A percentile compares a stretch with the other conserved stretches of the same genome.
Conservation (phyloP, 257 asterid genomes). For the Petunia secreta region DNA sequence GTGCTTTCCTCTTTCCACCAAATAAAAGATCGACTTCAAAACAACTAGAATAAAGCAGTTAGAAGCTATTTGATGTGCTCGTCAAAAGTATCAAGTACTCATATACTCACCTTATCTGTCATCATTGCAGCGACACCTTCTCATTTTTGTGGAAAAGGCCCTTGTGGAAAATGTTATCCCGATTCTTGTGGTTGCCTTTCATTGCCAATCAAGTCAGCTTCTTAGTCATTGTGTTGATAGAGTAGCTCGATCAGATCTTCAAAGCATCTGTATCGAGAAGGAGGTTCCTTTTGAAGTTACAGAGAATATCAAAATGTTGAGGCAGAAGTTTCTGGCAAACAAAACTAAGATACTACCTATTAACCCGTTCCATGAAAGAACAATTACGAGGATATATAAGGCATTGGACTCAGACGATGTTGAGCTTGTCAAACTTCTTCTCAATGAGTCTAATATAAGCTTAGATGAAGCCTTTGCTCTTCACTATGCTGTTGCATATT, state of each 20-base stretch:
- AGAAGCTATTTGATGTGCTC: too few species aligned
- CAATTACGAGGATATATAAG: conserved; percentile 56
- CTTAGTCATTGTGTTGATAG: conserved; percentile 51
- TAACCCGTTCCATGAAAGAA: conserved; percentile 54
- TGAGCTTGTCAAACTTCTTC: conserved; percentile 66
- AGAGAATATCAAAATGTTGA: conserved; percentile 43
- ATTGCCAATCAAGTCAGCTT: conserved; percentile 58
- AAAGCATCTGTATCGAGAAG: conserved; percentile 48
- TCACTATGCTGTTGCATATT: conserved; percentile 72
- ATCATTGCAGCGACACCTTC: conserved; percentile 63
- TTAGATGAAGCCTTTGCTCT: conserved; percentile 71
- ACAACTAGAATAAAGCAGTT: too few species aligned
- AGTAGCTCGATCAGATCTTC: conserved; percentile 63
- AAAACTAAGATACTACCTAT: conserved; percentile 24
- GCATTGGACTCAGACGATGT: conserved; percentile 77
- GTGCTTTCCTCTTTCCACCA: too few species aligned
- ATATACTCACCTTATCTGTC: background rate
- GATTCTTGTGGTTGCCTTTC: conserved; percentile 54
- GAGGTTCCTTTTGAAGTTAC: conserved; percentile 53
- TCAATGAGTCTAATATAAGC: conserved; percentile 63
- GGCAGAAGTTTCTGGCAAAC: conserved; percentile 38
- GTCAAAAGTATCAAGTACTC: too few species aligned
- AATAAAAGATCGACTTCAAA: too few species aligned
- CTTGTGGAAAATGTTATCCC: conserved; percentile 63
- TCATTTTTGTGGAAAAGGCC: conserved; percentile 60